These are phyloP conservation scores for Leptographium radiaticola DNA, from an alignment of 2,329 filamentous ascomycete species.

Conservation along the genomic window DNA sequence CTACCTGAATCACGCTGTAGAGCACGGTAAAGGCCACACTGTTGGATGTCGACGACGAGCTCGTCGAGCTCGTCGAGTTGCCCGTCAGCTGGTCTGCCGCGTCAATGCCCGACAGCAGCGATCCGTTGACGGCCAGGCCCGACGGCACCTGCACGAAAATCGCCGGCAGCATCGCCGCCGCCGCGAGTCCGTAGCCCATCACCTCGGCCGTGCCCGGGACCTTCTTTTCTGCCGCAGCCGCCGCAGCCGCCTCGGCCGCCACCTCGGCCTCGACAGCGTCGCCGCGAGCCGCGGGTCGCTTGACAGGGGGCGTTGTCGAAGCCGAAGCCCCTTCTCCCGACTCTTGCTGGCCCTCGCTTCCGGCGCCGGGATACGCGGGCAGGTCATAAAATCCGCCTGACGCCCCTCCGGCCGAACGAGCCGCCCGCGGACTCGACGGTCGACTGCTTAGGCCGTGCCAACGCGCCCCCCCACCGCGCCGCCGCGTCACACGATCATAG, in stretches of 20 bases:
- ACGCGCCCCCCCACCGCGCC: not conserved
- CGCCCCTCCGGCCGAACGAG: not conserved
- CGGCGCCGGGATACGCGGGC: constrained; percentile 4
- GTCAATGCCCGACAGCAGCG: constrained; percentile 42
- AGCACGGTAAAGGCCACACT: constrained; percentile 39
- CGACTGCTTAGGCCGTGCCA: not conserved
- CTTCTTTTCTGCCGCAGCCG: constrained; percentile 11
- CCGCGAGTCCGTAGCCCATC: constrained; percentile 64
- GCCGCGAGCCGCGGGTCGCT: not conserved
- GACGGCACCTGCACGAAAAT: constrained; percentile 64
- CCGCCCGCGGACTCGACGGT: not conserved
- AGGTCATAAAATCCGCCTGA: constrained; percentile 5
- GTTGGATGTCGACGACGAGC: constrained; percentile 16
- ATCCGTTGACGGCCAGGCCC: constrained; percentile 47
- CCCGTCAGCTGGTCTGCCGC: constrained; percentile 41
- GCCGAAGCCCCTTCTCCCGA: no score
- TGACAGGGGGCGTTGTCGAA: no score
- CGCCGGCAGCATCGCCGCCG: constrained; percentile 72
- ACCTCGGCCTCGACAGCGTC: not conserved
- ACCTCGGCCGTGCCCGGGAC: constrained; percentile 21
- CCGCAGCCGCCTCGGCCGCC: not conserved
- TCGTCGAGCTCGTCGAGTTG: constrained; percentile 22
- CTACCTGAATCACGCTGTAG: constrained; percentile 46
- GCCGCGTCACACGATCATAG: constrained; percentile 13
- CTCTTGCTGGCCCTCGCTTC: no score